Conservation (phyloP, 345 rosid genomes). For the Murraya paniculata region DNA sequence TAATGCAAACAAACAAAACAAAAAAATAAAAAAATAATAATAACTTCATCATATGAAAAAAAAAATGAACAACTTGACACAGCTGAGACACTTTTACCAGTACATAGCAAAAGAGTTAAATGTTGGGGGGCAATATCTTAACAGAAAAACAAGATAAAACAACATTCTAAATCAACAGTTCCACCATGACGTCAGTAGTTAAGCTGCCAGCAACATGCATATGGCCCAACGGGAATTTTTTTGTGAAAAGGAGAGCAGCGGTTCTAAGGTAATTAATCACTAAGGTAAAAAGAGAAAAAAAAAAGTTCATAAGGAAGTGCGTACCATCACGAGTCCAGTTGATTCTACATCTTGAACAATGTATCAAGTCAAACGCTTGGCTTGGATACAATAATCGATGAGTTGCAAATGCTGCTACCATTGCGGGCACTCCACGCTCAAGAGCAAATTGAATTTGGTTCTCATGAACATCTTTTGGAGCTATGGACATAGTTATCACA, state of each 20-base stretch:
- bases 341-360: slow-evolving; percentile 97
- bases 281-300: too few species aligned
- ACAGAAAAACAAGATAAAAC: neutral
- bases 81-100: neutral
- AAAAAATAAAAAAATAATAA: too few species aligned
- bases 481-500: slow-evolving; percentile 82
- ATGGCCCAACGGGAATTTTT: neutral
- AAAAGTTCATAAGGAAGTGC: neutral
- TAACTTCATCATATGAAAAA: neutral
- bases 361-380: slow-evolving; percentile 95
- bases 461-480: slow-evolving; percentile 99
- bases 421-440: slow-evolving; percentile 98
- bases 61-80: neutral
- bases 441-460: slow-evolving; percentile 99
- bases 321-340: slow-evolving; percentile 99
- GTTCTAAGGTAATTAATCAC: neutral
- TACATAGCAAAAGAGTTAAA: neutral
- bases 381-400: slow-evolving; percentile 75
- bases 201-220: neutral
- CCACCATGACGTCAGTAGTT: neutral
- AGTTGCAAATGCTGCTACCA: slow-evolving; percentile 94
- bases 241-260: neutral
- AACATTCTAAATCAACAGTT: neutral
- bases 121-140: neutral
- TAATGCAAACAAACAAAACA: neutral